phyloP scores from a whole-genome alignment of 73 alveolate species.

The Blepharisma stoltei region DNA sequence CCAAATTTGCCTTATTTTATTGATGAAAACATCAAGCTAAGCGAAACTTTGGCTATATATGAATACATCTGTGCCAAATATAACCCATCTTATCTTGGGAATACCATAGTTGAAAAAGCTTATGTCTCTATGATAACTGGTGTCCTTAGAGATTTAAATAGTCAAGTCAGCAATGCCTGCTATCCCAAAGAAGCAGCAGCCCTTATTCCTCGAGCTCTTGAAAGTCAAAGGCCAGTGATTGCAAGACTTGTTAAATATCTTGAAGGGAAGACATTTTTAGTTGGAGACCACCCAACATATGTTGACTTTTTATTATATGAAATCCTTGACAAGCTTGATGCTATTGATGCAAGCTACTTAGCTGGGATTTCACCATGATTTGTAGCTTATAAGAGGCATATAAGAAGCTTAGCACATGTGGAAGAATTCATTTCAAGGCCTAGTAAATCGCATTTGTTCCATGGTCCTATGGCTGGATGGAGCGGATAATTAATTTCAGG shows the following conservation, averaged over 20 bases:
- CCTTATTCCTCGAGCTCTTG: slow-evolving; percentile 11
- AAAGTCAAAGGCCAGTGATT: not conserved
- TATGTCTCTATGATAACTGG: slow-evolving; percentile 16
- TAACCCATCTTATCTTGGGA: slow-evolving; percentile 37
- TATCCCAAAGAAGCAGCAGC: slow-evolving; percentile 22
- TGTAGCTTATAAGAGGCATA: no score
- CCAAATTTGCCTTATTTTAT: slow-evolving; percentile 43
- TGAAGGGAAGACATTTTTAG: slow-evolving; percentile 28
- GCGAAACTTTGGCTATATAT: slow-evolving; percentile 37
- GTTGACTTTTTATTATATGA: slow-evolving; percentile 40
- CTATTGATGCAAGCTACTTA: not conserved
- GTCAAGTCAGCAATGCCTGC: not conserved
- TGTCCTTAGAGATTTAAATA: slow-evolving; percentile 29
- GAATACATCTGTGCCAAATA: slow-evolving; percentile 37
- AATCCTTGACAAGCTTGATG: slow-evolving; percentile 32
- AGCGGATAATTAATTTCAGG: no score
- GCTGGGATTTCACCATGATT: no score
- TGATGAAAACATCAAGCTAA: slow-evolving; percentile 38
- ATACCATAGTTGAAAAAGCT: slow-evolving; percentile 37
- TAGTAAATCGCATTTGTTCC: no score
- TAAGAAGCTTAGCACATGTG: no score
- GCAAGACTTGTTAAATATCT: slow-evolving; percentile 24
- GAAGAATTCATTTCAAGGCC: no score
- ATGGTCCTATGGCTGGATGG: no score
- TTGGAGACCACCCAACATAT: slow-evolving; percentile 34